These are phyloP conservation scores for Fusarium praegraminearum DNA, from an alignment of 2,329 filamentous ascomycete species.

Conservation along the genomic window DNA sequence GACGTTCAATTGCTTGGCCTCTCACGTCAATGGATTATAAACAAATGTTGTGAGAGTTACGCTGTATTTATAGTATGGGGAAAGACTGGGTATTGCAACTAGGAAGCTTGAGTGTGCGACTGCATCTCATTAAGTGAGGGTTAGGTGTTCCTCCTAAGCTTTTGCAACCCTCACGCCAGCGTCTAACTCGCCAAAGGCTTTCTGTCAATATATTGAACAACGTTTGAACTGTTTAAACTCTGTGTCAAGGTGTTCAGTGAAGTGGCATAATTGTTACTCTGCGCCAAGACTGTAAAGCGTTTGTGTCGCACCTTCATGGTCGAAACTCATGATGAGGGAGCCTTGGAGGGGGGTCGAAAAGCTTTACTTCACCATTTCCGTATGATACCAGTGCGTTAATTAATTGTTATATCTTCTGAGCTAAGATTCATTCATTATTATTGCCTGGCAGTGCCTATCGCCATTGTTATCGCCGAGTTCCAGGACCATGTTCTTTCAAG, in stretches of 20 bases:
- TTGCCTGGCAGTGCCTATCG: background rate
- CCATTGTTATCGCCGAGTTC: background rate
- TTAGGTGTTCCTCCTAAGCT: background rate
- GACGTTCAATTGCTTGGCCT: background rate
- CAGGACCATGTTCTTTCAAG: background rate
- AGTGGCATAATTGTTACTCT: accelerated
- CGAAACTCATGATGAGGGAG: background rate
- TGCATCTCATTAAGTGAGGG: background rate
- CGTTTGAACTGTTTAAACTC: accelerated
- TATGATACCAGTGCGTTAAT: too few relatives aligned
- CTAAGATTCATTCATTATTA: accelerated
- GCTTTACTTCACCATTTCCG: too few relatives aligned
- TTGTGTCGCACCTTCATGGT: background rate
- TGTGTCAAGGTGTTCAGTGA: accelerated
- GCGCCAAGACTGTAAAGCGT: background rate
- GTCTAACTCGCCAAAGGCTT: too few relatives aligned
- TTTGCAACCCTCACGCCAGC: background rate
- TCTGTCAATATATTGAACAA: too few relatives aligned
- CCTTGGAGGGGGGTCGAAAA: too few relatives aligned
- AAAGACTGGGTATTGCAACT: background rate
- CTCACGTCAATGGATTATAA: too few relatives aligned
- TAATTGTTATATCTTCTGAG: too few relatives aligned
- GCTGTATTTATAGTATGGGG: background rate
- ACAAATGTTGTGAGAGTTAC: too few relatives aligned
- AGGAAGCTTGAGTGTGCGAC: too few relatives aligned